Conservation (phyloP, 352 stramenopile species). For the Phytophthora pini region DNA sequence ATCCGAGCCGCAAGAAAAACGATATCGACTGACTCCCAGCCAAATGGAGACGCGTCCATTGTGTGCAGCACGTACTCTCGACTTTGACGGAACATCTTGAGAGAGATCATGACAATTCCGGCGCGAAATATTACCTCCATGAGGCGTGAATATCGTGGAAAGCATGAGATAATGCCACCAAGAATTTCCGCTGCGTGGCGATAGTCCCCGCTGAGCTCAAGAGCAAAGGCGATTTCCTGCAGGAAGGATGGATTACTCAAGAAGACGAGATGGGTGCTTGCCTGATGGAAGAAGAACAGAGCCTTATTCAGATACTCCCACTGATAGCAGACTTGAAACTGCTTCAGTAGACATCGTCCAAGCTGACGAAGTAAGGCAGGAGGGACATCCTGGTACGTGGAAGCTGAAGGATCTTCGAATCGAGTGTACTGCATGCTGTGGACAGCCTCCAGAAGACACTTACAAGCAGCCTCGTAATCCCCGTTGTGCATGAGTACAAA, state of each 20-base stretch:
- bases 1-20: slow-evolving; percentile 67
- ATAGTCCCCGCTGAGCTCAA: slow-evolving; percentile 52
- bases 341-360: slow-evolving; percentile 46
- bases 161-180: slow-evolving; percentile 60
- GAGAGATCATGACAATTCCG: slow-evolving; percentile 61
- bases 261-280: slow-evolving; percentile 51
- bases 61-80: slow-evolving; percentile 75
- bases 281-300: slow-evolving; percentile 58
- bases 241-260: slow-evolving; percentile 62
- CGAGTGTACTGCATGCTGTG: slow-evolving; percentile 29
- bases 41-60: slow-evolving; percentile 56
- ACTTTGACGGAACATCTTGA: slow-evolving; percentile 69
- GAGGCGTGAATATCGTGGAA: slow-evolving; percentile 59
- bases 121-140: slow-evolving; percentile 71
- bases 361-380: slow-evolving; percentile 51
- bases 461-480: slow-evolving; percentile 45
- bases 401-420: slow-evolving; percentile 2
- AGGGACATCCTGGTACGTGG: slow-evolving; percentile 21
- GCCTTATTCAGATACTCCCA: slow-evolving; percentile 47
- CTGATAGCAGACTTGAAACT: slow-evolving; percentile 42
- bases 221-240: slow-evolving; percentile 58
- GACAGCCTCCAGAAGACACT: slow-evolving; percentile 37
- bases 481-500: slow-evolving; percentile 52
- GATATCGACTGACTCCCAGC: slow-evolving; percentile 58
- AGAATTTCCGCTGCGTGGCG: slow-evolving; percentile 62